Conservation (phyloP, 306 rosid genomes). For the Betula pendula region DNA sequence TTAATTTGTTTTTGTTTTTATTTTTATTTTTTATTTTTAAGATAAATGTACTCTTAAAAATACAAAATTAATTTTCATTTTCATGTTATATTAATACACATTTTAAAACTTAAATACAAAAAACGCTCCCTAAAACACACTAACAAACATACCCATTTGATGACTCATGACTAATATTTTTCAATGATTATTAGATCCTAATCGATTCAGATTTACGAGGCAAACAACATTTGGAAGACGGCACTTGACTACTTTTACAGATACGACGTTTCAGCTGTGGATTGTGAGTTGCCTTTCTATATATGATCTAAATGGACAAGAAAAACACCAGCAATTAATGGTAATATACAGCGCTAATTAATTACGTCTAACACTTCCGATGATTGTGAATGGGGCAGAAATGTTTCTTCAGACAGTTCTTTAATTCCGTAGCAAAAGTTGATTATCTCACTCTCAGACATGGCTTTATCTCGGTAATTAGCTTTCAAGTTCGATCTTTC, state of each 20-base stretch:
- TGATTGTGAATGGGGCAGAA: slow-evolving; percentile 37
- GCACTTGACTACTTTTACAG: slow-evolving; percentile 33
- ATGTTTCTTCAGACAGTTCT: slow-evolving; percentile 49
- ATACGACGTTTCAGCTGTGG: slow-evolving; percentile 29
- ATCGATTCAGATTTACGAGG: slow-evolving; percentile 39
- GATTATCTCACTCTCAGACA: slow-evolving; percentile 47
- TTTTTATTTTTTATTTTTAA: too few relatives aligned
- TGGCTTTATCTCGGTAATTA: slow-evolving; percentile 42
- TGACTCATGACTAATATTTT: background rate
- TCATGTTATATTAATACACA: too few relatives aligned
- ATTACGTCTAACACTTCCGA: background rate
- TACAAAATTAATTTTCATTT: too few relatives aligned
- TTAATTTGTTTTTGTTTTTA: too few relatives aligned
- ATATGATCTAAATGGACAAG: too few relatives aligned
- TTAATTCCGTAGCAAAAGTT: slow-evolving; percentile 41
- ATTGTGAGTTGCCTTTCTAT: slow-evolving; percentile 25
- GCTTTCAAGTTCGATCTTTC: background rate
- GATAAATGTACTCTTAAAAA: too few relatives aligned
- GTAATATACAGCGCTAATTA: too few relatives aligned
- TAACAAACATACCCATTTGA: too few relatives aligned
- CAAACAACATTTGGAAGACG: slow-evolving; percentile 48
- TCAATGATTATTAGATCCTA: slow-evolving; percentile 33
- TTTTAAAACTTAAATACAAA: too few relatives aligned
- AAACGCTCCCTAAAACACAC: too few relatives aligned
- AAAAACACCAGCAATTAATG: too few relatives aligned